A percentile compares a stretch with the other conserved stretches of the same genome.
Evolutionary conservation across 306 rosid species (phyloP).

Genomic region (Quercus glauca): DNA sequence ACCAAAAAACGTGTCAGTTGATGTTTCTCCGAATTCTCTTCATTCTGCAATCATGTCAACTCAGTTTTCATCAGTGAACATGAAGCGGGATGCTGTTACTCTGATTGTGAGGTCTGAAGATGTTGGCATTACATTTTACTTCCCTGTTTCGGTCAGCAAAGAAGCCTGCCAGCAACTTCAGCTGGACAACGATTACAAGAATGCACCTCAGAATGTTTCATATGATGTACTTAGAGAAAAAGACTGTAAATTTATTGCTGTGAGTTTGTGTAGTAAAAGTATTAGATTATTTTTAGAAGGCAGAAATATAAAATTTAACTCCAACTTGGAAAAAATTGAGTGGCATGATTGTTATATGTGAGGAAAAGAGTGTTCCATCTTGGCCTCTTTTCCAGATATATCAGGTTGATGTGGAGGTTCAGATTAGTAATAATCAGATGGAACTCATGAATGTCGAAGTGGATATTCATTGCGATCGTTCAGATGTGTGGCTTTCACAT

Average conservation of each 20-base stretch:
- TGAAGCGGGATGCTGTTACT: slow-evolving; percentile 28
- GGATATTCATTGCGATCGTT: slow-evolving; percentile 58
- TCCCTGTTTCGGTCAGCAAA: slow-evolving; percentile 54
- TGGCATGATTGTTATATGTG: slow-evolving; percentile 42
- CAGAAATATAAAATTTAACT: slow-evolving; percentile 40
- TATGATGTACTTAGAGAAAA: slow-evolving; percentile 38
- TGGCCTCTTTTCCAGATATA: slow-evolving; percentile 69
- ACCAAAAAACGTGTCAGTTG: slow-evolving; percentile 15
- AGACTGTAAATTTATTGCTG: slow-evolving; percentile 39
- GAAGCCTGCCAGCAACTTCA: slow-evolving; percentile 40
- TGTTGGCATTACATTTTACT: slow-evolving; percentile 49
- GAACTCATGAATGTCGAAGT: slow-evolving; percentile 29
- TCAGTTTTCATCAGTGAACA: slow-evolving; percentile 32
- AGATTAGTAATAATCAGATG: slow-evolving; percentile 24
- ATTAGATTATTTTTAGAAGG: slow-evolving; percentile 44
- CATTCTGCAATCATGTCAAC: slow-evolving; percentile 33
- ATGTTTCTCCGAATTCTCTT: slow-evolving; percentile 26
- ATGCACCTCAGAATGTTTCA: slow-evolving; percentile 32
- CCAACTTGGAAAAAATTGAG: slow-evolving; percentile 58
- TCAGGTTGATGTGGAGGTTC: slow-evolving; percentile 48
- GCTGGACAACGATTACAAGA: slow-evolving; percentile 27
- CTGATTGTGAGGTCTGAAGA: slow-evolving; percentile 45
- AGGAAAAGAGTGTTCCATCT: slow-evolving; percentile 47
- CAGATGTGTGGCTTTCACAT: slow-evolving; percentile 72
- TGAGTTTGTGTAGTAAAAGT: slow-evolving; percentile 43